Evolutionary conservation across 495 filamentous ascomycete species (phyloP).

Genomic region (Lasiosphaeriaceae sp.): DNA sequence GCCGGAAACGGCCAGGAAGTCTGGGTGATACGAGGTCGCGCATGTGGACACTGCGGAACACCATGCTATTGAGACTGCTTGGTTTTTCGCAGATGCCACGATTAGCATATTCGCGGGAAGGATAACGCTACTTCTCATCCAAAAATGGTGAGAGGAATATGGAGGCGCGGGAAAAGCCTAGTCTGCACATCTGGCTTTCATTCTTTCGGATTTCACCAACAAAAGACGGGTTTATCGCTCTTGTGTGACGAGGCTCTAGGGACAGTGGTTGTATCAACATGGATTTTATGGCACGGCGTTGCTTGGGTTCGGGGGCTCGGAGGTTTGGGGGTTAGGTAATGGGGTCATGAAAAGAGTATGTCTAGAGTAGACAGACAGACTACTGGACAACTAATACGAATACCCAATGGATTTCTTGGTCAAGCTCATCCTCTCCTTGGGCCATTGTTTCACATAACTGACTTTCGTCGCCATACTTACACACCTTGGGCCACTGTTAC

Average conservation of each 20-base stretch:
- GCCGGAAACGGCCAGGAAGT: slow-evolving; percentile 33
- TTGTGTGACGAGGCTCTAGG: not conserved
- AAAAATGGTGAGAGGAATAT: too few species aligned
- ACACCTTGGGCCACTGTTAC: not conserved
- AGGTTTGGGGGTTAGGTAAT: not conserved
- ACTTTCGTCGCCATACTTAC: not conserved
- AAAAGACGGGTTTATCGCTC: too few species aligned
- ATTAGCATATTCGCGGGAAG: too few species aligned
- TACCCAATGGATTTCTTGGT: too few species aligned
- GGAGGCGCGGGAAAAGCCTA: too few species aligned
- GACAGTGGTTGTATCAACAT: not conserved
- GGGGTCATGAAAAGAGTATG: not conserved
- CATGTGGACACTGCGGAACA: slow-evolving; percentile 34
- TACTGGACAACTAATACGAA: too few species aligned
- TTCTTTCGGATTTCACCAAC: too few species aligned
- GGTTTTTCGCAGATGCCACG: too few species aligned
- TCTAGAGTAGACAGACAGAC: too few species aligned
- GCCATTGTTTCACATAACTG: not conserved
- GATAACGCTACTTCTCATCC: too few species aligned
- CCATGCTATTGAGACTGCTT: slow-evolving; percentile 13
- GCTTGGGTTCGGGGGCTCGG: not conserved
- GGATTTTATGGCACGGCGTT: not conserved
- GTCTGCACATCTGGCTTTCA: too few species aligned
- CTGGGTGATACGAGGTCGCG: slow-evolving; percentile 39
- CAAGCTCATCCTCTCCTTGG: too few species aligned